Conservation (phyloP, 2,329 filamentous ascomycete genomes). For the Neonectria ditissima region DNA sequence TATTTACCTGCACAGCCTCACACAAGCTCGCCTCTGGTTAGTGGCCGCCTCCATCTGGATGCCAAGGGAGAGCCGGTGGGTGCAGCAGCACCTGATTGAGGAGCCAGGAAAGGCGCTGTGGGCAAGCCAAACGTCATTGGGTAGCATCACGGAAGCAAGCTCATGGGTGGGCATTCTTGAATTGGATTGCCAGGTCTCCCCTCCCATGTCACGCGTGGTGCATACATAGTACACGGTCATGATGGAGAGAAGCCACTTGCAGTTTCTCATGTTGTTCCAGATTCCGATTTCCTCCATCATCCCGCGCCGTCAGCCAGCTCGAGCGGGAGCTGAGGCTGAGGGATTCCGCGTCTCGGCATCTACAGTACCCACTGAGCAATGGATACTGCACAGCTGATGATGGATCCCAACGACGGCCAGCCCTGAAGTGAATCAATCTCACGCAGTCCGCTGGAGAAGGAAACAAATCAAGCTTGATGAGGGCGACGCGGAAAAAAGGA, state of each 20-base stretch:
- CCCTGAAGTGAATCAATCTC: not conserved
- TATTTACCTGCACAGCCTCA: constrained; percentile 11
- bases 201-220: constrained; percentile 3
- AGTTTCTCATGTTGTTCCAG: constrained; percentile 7
- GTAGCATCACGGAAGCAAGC: constrained; percentile 9
- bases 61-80: not conserved
- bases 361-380: not conserved
- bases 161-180: constrained; percentile 14
- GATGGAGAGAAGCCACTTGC: constrained; percentile 1
- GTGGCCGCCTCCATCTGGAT: not conserved
- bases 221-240: no score
- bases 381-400: no score
- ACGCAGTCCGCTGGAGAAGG: not conserved
- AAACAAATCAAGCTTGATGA: no score
- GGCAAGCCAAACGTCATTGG: constrained; percentile 4
- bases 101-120: not conserved
- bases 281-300: constrained; percentile 10
- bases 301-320: constrained; percentile 1
- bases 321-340: not conserved
- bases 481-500: no score
- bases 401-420: not conserved
- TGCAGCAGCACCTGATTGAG: constrained; percentile 5
- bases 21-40: not conserved
- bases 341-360: not conserved
- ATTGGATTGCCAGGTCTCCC: not conserved